Percentiles rank a stretch among this genome's conserved stretches.
Conservation (phyloP, 2,329 filamentous ascomycete genomes). For the Ceratocystis eucalypticola region DNA sequence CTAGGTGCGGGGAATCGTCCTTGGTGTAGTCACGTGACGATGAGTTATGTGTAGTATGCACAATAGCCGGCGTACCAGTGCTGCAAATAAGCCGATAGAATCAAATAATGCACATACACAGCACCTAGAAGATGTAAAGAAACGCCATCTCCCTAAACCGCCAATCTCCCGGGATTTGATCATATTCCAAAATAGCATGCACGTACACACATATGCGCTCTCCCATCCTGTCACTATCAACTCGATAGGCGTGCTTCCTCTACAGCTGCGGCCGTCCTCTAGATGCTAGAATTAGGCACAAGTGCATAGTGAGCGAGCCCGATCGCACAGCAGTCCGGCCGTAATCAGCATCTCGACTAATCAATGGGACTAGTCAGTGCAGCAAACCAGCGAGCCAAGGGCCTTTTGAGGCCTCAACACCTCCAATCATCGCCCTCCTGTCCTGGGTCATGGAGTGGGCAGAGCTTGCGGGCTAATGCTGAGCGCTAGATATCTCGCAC, state of each 20-base stretch:
- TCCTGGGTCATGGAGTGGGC: not conserved
- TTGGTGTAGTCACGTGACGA: no score
- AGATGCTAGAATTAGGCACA: not conserved
- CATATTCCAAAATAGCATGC: not conserved
- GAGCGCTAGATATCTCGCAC: not conserved
- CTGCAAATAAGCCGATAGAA: no score
- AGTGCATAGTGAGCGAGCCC: not conserved
- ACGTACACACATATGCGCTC: not conserved
- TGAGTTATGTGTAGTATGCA: no score
- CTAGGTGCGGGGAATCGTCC: no score
- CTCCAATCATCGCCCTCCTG: not conserved
- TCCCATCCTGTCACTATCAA: not conserved
- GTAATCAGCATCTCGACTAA: not conserved
- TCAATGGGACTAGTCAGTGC: not conserved
- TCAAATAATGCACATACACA: not conserved
- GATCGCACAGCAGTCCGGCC: not conserved
- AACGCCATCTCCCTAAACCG: not conserved
- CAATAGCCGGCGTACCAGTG: no score
- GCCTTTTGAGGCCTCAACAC: not conserved
- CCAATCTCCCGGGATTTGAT: not conserved
- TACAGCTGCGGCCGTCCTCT: no score
- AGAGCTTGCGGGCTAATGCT: not conserved
- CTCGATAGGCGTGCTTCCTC: no score
- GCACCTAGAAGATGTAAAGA: not conserved
- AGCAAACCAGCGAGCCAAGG: not conserved